Conservation (phyloP, 345 rosid species). For the Corchorus capsularis region DNA sequence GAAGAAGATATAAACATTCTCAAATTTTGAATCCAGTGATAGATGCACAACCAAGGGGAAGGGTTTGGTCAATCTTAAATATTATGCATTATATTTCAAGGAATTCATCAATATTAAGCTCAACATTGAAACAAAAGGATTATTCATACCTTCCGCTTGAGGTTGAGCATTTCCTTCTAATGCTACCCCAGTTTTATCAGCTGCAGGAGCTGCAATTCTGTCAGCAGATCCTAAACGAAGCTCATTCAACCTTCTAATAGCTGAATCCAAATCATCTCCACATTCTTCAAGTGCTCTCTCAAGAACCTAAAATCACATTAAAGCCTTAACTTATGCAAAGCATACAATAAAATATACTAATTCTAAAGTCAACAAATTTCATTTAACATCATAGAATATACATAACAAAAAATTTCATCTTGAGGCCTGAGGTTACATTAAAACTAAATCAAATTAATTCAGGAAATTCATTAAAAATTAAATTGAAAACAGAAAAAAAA, state of each 20-base stretch:
- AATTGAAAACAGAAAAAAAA: background rate
- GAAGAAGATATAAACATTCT: background rate
- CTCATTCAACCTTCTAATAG: constrained; percentile 79
- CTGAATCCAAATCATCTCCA: constrained; percentile 83
- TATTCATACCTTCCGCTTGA: constrained; percentile 49
- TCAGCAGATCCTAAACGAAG: constrained; percentile 76
- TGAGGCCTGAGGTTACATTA: background rate
- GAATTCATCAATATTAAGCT: background rate
- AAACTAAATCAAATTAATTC: background rate
- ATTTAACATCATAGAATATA: background rate
- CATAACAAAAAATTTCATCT: constrained; percentile 1
- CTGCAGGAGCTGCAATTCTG: constrained; percentile 28
- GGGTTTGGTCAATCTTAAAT: background rate
- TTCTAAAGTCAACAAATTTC: background rate
- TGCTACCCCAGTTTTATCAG: constrained; percentile 30
- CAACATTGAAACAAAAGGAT: background rate
- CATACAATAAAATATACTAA: background rate
- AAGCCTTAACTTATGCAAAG: background rate
- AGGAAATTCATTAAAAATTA: too few species aligned
- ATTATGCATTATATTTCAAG: background rate
- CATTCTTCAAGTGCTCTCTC: constrained; percentile 79
- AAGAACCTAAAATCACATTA: constrained; percentile 48
- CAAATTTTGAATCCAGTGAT: constrained; percentile 2
- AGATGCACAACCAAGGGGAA: background rate
- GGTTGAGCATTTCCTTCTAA: constrained; percentile 38